A percentile compares a stretch with the other conserved stretches of the same genome.
phyloP scores from a whole-genome alignment of 441 rosid genomes.

The Kokia cookei region DNA sequence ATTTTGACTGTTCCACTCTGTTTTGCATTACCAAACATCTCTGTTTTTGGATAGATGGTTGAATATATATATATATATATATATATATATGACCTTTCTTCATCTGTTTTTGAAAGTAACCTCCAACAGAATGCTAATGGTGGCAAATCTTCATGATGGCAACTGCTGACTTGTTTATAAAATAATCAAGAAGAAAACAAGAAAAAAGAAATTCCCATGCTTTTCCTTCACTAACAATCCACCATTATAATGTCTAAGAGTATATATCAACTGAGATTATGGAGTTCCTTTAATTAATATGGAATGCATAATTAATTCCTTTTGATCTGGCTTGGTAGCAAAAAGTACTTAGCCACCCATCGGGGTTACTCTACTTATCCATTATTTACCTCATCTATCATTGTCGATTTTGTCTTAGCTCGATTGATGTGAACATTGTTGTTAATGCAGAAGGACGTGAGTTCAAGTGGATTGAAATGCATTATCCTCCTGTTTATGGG shows the following conservation, averaged over 20 bases:
- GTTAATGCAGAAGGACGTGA: too few relatives aligned
- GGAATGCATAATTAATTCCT: constrained; percentile 7
- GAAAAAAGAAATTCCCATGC: not conserved
- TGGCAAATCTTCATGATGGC: not conserved
- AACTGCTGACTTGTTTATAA: not conserved
- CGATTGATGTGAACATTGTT: too few relatives aligned
- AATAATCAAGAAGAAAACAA: not conserved
- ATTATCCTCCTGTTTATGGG: too few relatives aligned
- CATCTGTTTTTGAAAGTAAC: not conserved
- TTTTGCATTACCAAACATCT: not conserved
- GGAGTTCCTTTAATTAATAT: not conserved
- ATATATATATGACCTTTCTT: not conserved
- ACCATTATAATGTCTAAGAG: not conserved
- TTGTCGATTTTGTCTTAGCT: too few relatives aligned
- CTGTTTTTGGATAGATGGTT: not conserved
- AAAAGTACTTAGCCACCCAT: not conserved
- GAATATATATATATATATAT: not conserved
- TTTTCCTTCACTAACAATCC: constrained; percentile 15
- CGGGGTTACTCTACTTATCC: constrained; percentile 6
- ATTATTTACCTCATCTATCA: not conserved
- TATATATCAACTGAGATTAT: not conserved
- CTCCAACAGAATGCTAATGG: not conserved
- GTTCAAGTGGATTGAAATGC: too few relatives aligned
- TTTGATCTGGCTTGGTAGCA: constrained; percentile 15
- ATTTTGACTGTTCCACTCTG: not conserved